These are phyloP conservation scores for Colletotrichum spinosum DNA, from an alignment of 2,329 filamentous ascomycete genomes.

Conservation along the genomic window DNA sequence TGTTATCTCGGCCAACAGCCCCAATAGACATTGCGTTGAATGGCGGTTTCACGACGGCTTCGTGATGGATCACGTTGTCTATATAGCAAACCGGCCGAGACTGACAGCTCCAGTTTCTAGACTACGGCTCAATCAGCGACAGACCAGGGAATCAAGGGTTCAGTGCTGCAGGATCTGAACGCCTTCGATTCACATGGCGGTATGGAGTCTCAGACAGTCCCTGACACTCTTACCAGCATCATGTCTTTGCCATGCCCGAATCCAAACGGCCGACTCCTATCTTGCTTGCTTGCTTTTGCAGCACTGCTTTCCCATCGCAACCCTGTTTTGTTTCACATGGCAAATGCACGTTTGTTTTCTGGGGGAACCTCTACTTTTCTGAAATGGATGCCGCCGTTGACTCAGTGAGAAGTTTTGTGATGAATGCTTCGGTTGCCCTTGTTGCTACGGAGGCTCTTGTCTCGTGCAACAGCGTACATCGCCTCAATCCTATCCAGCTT, in stretches of 20 bases:
- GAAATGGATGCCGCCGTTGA: no score
- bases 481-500: not conserved
- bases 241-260: not conserved
- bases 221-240: not conserved
- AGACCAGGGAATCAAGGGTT: not conserved
- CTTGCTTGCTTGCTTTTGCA: not conserved
- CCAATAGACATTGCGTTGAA: slow-evolving; percentile 11
- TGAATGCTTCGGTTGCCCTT: not conserved
- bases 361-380: no score
- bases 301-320: not conserved
- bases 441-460: not conserved
- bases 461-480: not conserved
- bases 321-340: not conserved
- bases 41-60: slow-evolving; percentile 22
- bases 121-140: not conserved
- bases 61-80: slow-evolving; percentile 8
- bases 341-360: not conserved
- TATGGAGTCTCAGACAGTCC: slow-evolving; percentile 11
- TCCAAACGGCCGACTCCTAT: not conserved
- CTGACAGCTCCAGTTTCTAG: no score
- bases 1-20: not conserved
- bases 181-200: not conserved
- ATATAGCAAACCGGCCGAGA: not conserved
- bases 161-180: slow-evolving; percentile 13
- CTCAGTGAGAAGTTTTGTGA: not conserved